Evolutionary conservation across 129 eudicot species (phyloP).

Genomic region (Tagetes erecta): DNA sequence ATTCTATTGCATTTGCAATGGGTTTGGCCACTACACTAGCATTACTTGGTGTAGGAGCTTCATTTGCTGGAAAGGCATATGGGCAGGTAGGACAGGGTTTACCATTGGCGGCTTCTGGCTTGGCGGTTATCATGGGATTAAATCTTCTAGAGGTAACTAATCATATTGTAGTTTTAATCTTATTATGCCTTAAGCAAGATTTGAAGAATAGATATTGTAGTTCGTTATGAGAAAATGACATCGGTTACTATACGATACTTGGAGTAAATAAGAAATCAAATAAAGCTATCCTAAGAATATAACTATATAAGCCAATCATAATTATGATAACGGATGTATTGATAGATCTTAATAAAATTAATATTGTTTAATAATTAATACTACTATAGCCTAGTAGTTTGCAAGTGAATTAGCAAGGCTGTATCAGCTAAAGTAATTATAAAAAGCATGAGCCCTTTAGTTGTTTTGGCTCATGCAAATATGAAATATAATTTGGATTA

Average conservation of each 20-base stretch:
- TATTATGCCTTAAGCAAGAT: neutral
- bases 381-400: neutral
- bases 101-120: conserved; percentile 90
- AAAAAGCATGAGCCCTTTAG: neutral
- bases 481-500: neutral
- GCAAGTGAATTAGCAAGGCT: neutral
- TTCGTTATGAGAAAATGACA: neutral
- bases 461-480: neutral
- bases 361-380: too few relatives aligned
- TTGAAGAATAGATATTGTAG: neutral
- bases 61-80: conserved; percentile 97
- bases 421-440: neutral
- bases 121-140: conserved; percentile 87
- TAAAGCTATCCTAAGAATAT: too few relatives aligned
- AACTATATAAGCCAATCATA: too few relatives aligned
- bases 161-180: conserved; percentile 5
- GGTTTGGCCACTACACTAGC: conserved; percentile 98
- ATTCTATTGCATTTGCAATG: conserved; percentile 90
- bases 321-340: too few relatives aligned
- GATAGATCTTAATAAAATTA: too few relatives aligned
- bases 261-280: neutral
- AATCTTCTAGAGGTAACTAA: conserved; percentile 80
- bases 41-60: conserved; percentile 88
- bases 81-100: conserved; percentile 97
- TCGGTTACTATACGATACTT: neutral